Conservation (phyloP, 495 filamentous ascomycete species). For the Lindgomyces ingoldianus region DNA sequence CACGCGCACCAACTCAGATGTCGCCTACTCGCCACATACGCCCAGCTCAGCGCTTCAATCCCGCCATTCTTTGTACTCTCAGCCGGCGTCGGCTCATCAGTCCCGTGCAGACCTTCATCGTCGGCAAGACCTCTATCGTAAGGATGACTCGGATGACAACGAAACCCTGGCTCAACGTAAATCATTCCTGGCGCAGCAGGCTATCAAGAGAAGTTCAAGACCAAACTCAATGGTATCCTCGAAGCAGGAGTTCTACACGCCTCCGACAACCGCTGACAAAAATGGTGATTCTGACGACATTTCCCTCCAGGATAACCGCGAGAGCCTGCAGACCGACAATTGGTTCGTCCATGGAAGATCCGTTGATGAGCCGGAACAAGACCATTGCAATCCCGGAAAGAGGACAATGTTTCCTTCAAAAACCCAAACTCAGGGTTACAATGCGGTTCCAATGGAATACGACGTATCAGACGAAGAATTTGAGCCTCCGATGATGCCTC, state of each 20-base stretch:
- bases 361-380: conserved; percentile 5
- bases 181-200: conserved; percentile 27
- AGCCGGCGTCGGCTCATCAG: conserved; percentile 13
- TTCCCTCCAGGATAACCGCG: conserved; percentile 22
- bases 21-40: conserved; percentile 37
- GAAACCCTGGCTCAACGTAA: conserved; percentile 33
- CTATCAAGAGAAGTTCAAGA: conserved; percentile 30
- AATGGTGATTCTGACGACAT: conserved; percentile 15
- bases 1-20: conserved; percentile 33
- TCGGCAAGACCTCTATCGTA: conserved; percentile 27
- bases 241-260: conserved; percentile 29
- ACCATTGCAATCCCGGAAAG: background rate
- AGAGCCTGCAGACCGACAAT: conserved; percentile 32
- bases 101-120: conserved; percentile 32
- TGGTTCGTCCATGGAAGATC: conserved; percentile 33
- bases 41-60: conserved; percentile 34
- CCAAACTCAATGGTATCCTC: conserved; percentile 30
- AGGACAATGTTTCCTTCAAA: conserved; percentile 17
- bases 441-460: conserved; percentile 14
- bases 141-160: conserved; percentile 19
- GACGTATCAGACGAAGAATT: conserved; percentile 35
- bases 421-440: conserved; percentile 19
- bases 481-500: conserved; percentile 32
- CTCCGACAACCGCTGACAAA: conserved; percentile 13
- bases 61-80: conserved; percentile 29